Conservation (phyloP, 148 eudicot species). For the Fagopyrum esculentum region DNA sequence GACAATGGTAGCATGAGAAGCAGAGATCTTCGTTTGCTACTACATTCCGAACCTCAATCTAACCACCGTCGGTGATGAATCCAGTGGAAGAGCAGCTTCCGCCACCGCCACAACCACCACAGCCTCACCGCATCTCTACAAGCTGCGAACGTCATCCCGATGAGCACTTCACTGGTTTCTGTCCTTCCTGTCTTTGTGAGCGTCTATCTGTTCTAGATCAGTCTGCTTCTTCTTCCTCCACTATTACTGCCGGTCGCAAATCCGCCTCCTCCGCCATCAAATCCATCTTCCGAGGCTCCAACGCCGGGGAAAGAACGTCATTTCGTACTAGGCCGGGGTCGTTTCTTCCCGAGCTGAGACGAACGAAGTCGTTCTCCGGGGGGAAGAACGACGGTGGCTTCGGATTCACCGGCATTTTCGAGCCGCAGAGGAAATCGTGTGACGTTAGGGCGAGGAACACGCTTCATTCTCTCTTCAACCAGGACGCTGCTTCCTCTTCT, state of each 20-base stretch:
- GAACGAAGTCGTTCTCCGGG: conserved; percentile 77
- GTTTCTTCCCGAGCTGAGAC: conserved; percentile 61
- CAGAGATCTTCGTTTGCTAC: not conserved
- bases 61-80: conserved; percentile 48
- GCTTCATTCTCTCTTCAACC: conserved; percentile 27
- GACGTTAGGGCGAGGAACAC: conserved; percentile 37
- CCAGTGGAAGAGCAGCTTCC: conserved; percentile 49
- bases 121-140: conserved; percentile 66
- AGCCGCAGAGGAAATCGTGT: conserved; percentile 42
- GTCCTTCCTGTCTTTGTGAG: conserved; percentile 85
- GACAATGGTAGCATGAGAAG: conserved; percentile 13
- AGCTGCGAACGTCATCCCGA: conserved; percentile 76
- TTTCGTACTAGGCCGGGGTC: conserved; percentile 25
- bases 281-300: conserved; percentile 20
- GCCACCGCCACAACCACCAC: conserved; percentile 42
- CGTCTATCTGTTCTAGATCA: conserved; percentile 69
- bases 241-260: conserved; percentile 35
- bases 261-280: conserved; percentile 34
- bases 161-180: conserved; percentile 80
- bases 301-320: not conserved
- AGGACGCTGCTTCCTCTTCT: conserved; percentile 17
- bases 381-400: conserved; percentile 48
- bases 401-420: conserved; percentile 24
- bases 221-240: conserved; percentile 17
- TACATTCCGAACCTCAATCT: not conserved